Conservation (phyloP, 2,329 filamentous ascomycete species). For the Trichoderma simmonsii region DNA sequence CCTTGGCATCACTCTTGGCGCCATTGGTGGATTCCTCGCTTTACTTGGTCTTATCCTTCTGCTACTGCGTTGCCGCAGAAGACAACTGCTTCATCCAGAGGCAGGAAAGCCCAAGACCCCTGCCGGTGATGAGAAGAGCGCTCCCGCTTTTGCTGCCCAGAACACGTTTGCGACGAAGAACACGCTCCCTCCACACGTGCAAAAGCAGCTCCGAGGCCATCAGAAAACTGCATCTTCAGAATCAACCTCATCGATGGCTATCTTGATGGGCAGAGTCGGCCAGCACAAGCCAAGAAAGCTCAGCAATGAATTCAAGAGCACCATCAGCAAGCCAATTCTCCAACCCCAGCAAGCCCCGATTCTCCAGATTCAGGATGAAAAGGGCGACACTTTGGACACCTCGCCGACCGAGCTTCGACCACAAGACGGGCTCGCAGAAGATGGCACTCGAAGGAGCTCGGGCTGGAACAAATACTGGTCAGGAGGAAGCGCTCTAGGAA, state of each 20-base stretch:
- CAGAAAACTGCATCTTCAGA: slow-evolving; percentile 50
- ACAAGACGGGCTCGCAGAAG: slow-evolving; percentile 36
- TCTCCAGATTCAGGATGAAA: slow-evolving; percentile 39
- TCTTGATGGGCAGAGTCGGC: slow-evolving; percentile 61
- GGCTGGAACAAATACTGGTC: slow-evolving; percentile 79
- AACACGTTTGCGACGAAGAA: slow-evolving; percentile 44
- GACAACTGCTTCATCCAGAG: slow-evolving; percentile 50
- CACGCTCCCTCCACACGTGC: slow-evolving; percentile 35
- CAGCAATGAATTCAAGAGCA: slow-evolving; percentile 62
- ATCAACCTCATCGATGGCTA: slow-evolving; percentile 63
- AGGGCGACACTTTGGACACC: slow-evolving; percentile 40
- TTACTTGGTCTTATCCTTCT: slow-evolving; percentile 72
- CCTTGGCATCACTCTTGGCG: slow-evolving; percentile 77
- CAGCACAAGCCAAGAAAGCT: slow-evolving; percentile 46
- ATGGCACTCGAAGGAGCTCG: slow-evolving; percentile 58
- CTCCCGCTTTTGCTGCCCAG: slow-evolving; percentile 46
- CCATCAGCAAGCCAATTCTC: slow-evolving; percentile 59
- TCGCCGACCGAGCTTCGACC: slow-evolving; percentile 36
- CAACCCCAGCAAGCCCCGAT: slow-evolving; percentile 38
- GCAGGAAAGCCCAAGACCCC: slow-evolving; percentile 43
- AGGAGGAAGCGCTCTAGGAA: slow-evolving; percentile 65
- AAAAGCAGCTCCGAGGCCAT: slow-evolving; percentile 48
- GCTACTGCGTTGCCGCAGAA: slow-evolving; percentile 49
- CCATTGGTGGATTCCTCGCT: slow-evolving; percentile 70
- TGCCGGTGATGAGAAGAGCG: slow-evolving; percentile 57